These are phyloP conservation scores for Steccherinum ochraceum DNA, from an alignment of 768 basidiomycete genomes.

Conservation along the genomic window DNA sequence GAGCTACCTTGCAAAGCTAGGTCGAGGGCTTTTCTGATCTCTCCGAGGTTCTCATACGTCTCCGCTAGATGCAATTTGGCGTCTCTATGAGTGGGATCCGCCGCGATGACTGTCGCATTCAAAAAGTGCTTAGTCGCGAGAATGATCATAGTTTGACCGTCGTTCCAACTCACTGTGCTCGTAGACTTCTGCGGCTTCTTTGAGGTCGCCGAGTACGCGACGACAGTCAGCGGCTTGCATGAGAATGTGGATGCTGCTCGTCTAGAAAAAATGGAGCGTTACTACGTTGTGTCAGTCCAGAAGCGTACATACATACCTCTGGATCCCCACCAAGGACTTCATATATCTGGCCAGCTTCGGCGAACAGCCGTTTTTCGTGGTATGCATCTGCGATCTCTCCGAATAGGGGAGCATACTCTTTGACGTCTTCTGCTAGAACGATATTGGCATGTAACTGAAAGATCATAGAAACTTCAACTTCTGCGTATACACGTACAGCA, in stretches of 20 bases:
- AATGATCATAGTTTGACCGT: neutral
- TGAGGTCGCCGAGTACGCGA: conserved; percentile 65
- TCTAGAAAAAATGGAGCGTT: conserved; percentile 35
- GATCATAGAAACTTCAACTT: too few relatives aligned
- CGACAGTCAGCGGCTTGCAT: conserved; percentile 80
- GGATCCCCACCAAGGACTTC: conserved; percentile 70
- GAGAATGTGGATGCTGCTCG: conserved; percentile 64
- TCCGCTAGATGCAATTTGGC: conserved; percentile 89
- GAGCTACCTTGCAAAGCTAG: conserved; percentile 84
- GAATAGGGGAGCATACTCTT: conserved; percentile 75
- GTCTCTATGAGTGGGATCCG: conserved; percentile 71
- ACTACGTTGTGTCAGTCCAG: neutral
- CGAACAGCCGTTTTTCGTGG: conserved; percentile 68
- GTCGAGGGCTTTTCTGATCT: conserved; percentile 75
- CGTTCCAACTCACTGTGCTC: conserved; percentile 69
- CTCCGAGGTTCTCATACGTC: conserved; percentile 78
- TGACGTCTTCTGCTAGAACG: conserved; percentile 63
- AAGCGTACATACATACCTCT: conserved; percentile 39
- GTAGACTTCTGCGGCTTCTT: conserved; percentile 78
- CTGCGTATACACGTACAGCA: too few relatives aligned
- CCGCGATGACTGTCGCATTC: conserved; percentile 58
- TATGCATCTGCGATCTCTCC: conserved; percentile 83
- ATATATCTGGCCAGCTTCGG: conserved; percentile 75
- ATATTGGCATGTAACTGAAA: conserved; percentile 69
- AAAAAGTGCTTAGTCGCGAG: too few relatives aligned